Evolutionary conservation across 495 filamentous ascomycete species (phyloP).

Genomic region (Podospora pseudoanserina): DNA sequence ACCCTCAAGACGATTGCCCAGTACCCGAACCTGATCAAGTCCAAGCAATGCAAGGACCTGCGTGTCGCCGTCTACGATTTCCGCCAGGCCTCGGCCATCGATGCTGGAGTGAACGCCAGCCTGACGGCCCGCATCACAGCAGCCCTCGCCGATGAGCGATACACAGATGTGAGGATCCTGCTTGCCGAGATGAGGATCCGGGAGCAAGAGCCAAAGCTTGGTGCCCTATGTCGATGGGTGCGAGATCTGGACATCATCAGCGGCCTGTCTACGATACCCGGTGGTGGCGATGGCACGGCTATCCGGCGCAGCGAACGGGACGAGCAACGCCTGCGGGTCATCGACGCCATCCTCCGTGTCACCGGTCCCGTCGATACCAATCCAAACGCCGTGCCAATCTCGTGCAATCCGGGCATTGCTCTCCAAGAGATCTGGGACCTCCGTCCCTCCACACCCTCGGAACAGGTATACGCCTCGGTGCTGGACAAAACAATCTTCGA

Average conservation of each 20-base stretch:
- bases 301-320: conserved; percentile 23
- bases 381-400: conserved; percentile 9
- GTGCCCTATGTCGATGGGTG: conserved; percentile 49
- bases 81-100: conserved; percentile 33
- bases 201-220: conserved; percentile 41
- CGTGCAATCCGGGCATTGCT: conserved; percentile 27
- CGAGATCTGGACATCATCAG: conserved; percentile 47
- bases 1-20: conserved; percentile 38
- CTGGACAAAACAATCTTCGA: conserved; percentile 34
- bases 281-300: background rate
- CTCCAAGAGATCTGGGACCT: conserved; percentile 38
- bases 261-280: conserved; percentile 31
- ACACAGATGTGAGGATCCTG: conserved; percentile 39
- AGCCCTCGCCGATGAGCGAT: conserved; percentile 43
- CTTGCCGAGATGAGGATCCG: conserved; percentile 48
- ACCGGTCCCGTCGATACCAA: conserved; percentile 39
- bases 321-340: conserved; percentile 33
- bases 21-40: conserved; percentile 43
- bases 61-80: conserved; percentile 46
- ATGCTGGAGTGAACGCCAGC: conserved; percentile 28
- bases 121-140: conserved; percentile 42
- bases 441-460: conserved; percentile 14
- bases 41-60: conserved; percentile 45
- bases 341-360: conserved; percentile 44
- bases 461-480: conserved; percentile 36